phyloP scores from a whole-genome alignment of 306 rosid species.

The Spatholobus suberectus region DNA sequence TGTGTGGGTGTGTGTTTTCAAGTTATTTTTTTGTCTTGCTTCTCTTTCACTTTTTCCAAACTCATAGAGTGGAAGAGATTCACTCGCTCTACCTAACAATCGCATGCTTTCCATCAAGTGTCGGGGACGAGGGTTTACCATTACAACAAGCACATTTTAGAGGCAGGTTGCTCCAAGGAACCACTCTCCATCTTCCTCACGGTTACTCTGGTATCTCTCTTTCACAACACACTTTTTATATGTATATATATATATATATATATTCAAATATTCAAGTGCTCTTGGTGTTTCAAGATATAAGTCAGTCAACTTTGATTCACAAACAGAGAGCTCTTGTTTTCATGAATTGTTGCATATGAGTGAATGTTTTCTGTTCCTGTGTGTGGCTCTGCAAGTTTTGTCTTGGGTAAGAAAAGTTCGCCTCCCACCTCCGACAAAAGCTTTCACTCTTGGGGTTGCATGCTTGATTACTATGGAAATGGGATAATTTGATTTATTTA shows the following conservation, averaged over 20 bases:
- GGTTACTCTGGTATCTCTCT: conserved; percentile 67
- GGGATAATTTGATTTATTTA: background rate
- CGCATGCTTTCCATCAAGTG: conserved; percentile 12
- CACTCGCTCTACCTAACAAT: no score
- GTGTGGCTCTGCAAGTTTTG: no score
- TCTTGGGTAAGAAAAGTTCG: conserved; percentile 62
- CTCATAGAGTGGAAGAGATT: no score
- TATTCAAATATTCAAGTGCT: no score
- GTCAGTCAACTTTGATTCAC: no score
- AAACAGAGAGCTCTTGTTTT: no score
- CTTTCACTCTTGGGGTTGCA: conserved; percentile 61
- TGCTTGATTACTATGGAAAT: background rate
- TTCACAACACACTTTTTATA: no score
- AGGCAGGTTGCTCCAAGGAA: conserved; percentile 84
- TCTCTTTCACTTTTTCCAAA: no score
- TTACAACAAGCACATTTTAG: conserved; percentile 81
- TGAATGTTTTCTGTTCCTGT: background rate
- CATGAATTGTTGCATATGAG: no score
- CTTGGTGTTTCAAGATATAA: no score
- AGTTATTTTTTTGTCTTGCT: no score
- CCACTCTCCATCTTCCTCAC: conserved; percentile 64
- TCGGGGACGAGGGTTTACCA: conserved; percentile 61
- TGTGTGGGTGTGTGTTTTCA: background rate
- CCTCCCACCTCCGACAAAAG: background rate
- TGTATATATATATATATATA: no score